A percentile compares a stretch with the other conserved stretches of the same genome.
Evolutionary conservation across 2,329 filamentous ascomycete species (phyloP).

Genomic region (Aspergillus ochraceus): DNA sequence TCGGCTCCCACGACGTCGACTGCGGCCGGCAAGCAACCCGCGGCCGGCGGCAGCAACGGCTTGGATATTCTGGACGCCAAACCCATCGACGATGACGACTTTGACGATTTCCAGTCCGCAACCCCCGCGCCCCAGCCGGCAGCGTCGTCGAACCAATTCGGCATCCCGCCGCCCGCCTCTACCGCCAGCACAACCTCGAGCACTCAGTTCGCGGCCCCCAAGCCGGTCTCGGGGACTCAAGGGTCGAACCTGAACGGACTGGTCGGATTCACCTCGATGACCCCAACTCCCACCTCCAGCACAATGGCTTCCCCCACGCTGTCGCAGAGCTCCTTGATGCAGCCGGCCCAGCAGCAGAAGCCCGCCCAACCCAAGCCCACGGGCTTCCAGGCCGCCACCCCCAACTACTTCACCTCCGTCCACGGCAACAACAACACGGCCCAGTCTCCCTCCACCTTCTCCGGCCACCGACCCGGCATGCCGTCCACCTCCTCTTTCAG

Average conservation of each 20-base stretch:
- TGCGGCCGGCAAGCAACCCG: slow-evolving; percentile 46
- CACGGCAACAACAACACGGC: slow-evolving; percentile 34
- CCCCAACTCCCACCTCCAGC: slow-evolving; percentile 63
- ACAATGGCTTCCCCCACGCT: slow-evolving; percentile 60
- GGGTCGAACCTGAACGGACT: slow-evolving; percentile 78
- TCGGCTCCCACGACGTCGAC: slow-evolving; percentile 34
- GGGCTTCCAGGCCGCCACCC: slow-evolving; percentile 73
- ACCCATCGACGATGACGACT: slow-evolving; percentile 72
- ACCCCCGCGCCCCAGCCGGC: slow-evolving; percentile 49
- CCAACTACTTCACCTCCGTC: slow-evolving; percentile 95
- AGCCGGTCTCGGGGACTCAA: slow-evolving; percentile 81
- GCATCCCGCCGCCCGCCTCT: slow-evolving; percentile 48
- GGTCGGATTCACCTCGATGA: slow-evolving; percentile 76
- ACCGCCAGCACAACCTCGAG: slow-evolving; percentile 49
- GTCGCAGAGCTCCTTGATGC: slow-evolving; percentile 43
- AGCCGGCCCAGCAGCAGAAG: slow-evolving; percentile 36
- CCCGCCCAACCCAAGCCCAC: slow-evolving; percentile 54
- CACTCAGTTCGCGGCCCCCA: slow-evolving; percentile 76
- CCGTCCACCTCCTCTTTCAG: slow-evolving; percentile 38
- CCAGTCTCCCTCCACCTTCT: slow-evolving; percentile 30
- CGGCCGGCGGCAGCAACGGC: slow-evolving; percentile 38
- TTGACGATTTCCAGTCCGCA: slow-evolving; percentile 96
- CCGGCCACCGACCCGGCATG: slow-evolving; percentile 34
- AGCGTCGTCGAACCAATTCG: slow-evolving; percentile 37
- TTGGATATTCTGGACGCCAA: slow-evolving; percentile 50